Percentiles rank a stretch among this genome's conserved stretches.
These are phyloP conservation scores for Claviceps sp. DNA, from an alignment of 2,329 filamentous ascomycete genomes.

Conservation along the genomic window DNA sequence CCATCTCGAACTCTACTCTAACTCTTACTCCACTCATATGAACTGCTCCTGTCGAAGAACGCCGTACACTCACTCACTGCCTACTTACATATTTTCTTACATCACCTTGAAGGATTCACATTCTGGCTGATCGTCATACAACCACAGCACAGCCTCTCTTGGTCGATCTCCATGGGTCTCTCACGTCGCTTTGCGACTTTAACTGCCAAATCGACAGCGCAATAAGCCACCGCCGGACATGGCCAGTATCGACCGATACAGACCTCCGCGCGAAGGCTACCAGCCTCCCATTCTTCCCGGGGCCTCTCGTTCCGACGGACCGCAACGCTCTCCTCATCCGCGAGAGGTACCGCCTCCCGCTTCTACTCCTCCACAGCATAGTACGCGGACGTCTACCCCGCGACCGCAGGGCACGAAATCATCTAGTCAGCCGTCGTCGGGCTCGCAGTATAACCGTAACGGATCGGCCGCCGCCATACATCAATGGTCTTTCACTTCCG, in stretches of 20 bases:
- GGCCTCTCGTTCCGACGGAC: slow-evolving; percentile 26
- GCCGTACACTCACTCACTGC: not conserved
- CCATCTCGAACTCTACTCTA: no score
- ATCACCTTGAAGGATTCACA: not conserved
- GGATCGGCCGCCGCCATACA: slow-evolving; percentile 25
- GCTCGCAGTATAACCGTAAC: slow-evolving; percentile 23
- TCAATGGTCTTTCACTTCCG: slow-evolving; percentile 83
- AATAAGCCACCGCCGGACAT: slow-evolving; percentile 21
- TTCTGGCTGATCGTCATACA: not conserved
- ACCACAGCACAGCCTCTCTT: not conserved
- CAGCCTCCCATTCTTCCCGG: slow-evolving; percentile 35
- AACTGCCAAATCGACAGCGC: slow-evolving; percentile 16
- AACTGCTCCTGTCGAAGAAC: not conserved
- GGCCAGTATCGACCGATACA: slow-evolving; percentile 48
- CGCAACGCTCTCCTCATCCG: slow-evolving; percentile 37
- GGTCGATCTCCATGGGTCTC: slow-evolving; percentile 14
- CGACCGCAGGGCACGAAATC: slow-evolving; percentile 32
- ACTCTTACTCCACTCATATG: not conserved
- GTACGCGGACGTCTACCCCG: slow-evolving; percentile 41
- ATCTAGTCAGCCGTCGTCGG: slow-evolving; percentile 29
- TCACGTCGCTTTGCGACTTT: slow-evolving; percentile 7
- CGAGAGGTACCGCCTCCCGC: slow-evolving; percentile 47
- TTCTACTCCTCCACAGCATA: slow-evolving; percentile 45
- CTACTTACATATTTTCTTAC: not conserved
- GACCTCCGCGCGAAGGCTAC: slow-evolving; percentile 42